A percentile compares a stretch with the other conserved stretches of the same genome.
phyloP scores from a whole-genome alignment of 495 filamentous ascomycete species.

The Elasticomyces elasticus region DNA sequence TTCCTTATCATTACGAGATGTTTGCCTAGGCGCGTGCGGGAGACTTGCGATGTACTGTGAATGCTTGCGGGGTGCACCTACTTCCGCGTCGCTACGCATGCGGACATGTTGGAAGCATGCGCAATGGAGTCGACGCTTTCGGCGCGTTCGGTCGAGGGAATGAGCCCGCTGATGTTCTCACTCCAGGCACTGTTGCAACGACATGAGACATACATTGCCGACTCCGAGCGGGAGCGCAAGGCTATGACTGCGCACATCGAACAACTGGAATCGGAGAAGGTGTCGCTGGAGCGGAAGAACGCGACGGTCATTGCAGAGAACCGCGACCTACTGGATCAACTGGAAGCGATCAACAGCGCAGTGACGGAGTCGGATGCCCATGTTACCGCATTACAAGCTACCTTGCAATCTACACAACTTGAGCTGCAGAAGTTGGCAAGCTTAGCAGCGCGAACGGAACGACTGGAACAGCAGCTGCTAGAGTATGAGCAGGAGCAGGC shows the following conservation, averaged over 20 bases:
- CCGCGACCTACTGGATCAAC: conserved; percentile 60
- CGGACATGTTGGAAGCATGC: not conserved
- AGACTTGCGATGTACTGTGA: not conserved
- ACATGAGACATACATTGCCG: conserved; percentile 86
- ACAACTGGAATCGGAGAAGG: conserved; percentile 66
- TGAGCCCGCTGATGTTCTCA: conserved; percentile 55
- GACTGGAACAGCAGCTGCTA: conserved; percentile 66
- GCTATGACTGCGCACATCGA: conserved; percentile 62
- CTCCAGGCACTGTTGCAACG: conserved; percentile 81
- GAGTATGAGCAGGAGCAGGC: conserved; percentile 73
- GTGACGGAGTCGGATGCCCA: conserved; percentile 66
- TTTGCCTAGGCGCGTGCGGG: not conserved
- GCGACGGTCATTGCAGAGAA: conserved; percentile 70
- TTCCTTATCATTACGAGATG: not conserved
- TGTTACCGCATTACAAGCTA: conserved; percentile 58
- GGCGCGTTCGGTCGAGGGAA: conserved; percentile 2
- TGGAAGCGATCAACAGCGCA: conserved; percentile 68
- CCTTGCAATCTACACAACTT: conserved; percentile 62
- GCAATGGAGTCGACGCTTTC: conserved; percentile 11
- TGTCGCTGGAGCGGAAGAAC: conserved; percentile 62
- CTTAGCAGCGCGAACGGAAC: conserved; percentile 61
- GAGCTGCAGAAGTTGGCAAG: conserved; percentile 63
- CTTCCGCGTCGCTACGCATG: conserved; percentile 1
- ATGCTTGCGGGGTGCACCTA: not conserved
- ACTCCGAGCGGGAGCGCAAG: conserved; percentile 71